These are phyloP conservation scores for Breynia disticha DNA, from an alignment of 441 rosid species.

Conservation along the genomic window DNA sequence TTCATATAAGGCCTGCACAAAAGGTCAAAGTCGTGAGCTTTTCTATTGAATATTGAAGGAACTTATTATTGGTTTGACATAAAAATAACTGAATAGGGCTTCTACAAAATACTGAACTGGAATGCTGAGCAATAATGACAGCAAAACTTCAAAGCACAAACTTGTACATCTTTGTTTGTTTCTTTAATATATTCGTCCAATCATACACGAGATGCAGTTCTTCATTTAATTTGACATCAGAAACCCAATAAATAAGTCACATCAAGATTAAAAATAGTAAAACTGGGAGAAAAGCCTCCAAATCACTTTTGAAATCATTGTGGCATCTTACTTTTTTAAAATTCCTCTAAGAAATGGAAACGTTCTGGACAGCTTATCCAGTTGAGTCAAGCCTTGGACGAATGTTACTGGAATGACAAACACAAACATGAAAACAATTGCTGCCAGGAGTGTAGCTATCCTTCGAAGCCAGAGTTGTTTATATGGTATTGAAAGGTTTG, in stretches of 20 bases:
- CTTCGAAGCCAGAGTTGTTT: conserved; percentile 84
- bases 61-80: no score
- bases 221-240: conserved; percentile 6
- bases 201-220: not conserved
- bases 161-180: no score
- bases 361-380: conserved; percentile 37
- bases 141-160: no score
- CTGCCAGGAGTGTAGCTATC: conserved; percentile 50
- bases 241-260: conserved; percentile 1
- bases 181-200: not conserved
- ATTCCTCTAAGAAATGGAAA: conserved; percentile 59
- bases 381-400: conserved; percentile 80
- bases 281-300: conserved; percentile 2
- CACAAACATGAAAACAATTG: conserved; percentile 62
- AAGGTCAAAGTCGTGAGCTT: conserved; percentile 10
- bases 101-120: no score
- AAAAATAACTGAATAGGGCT: no score
- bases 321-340: conserved; percentile 43
- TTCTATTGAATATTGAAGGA: not conserved
- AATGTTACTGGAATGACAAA: conserved; percentile 79
- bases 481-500: conserved; percentile 73
- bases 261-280: conserved; percentile 1
- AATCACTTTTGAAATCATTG: conserved; percentile 6
- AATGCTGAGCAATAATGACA: no score
- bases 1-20: conserved; percentile 46